A percentile compares a stretch with the other conserved stretches of the same genome.
Evolutionary conservation across 2,329 filamentous ascomycete species (phyloP).

Genomic region (Alternaria sp.): DNA sequence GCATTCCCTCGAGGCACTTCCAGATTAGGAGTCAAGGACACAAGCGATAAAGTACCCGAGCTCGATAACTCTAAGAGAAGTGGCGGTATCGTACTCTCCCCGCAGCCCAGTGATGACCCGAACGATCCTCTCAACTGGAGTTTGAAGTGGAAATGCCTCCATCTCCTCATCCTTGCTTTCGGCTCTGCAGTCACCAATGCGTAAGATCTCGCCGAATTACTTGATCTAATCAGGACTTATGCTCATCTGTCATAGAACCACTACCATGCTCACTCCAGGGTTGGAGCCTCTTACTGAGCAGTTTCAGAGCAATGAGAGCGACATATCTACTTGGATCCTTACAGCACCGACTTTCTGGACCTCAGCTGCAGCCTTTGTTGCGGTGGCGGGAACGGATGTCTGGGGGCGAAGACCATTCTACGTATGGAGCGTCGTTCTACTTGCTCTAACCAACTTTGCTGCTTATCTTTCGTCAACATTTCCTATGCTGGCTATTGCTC

Average conservation of each 20-base stretch:
- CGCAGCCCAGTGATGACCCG: conserved; percentile 13
- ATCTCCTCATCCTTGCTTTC: conserved; percentile 21
- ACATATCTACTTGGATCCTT: conserved; percentile 22
- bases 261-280: conserved; percentile 24
- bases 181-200: conserved; percentile 24
- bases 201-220: conserved; percentile 7
- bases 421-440: conserved; percentile 18
- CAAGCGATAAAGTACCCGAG: conserved; percentile 11
- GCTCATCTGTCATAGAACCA: conserved; percentile 11
- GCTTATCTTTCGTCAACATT: conserved; percentile 18
- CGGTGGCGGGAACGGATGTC: conserved; percentile 21
- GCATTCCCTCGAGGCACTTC: conserved; percentile 18
- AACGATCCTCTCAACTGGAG: conserved; percentile 27
- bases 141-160: conserved; percentile 17
- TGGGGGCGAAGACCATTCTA: conserved; percentile 23
- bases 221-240: not conserved
- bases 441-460: conserved; percentile 18
- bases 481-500: conserved; percentile 15
- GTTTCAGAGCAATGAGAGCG: conserved; percentile 20
- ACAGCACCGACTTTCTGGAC: conserved; percentile 26
- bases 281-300: conserved; percentile 16
- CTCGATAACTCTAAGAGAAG: conserved; percentile 11
- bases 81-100: conserved; percentile 10
- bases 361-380: conserved; percentile 20
- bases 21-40: conserved; percentile 13